These are phyloP conservation scores for Rugonectria rugulosa DNA, from an alignment of 2,329 filamentous ascomycete species.

Conservation along the genomic window DNA sequence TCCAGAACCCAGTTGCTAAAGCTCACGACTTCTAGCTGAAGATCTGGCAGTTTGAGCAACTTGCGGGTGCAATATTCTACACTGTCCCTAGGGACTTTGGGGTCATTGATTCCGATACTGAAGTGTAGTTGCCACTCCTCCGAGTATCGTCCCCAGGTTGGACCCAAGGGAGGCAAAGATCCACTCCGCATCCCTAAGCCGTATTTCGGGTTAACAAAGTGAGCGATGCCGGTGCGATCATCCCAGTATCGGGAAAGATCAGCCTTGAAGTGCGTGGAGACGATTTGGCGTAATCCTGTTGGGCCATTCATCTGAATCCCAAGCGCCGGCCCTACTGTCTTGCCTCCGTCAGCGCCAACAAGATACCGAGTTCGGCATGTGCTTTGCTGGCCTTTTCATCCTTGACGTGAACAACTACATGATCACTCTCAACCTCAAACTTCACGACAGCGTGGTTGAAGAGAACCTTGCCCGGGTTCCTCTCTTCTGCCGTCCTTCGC, in stretches of 20 bases:
- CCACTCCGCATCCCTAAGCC: not conserved
- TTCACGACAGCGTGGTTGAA: not conserved
- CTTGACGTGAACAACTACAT: not conserved
- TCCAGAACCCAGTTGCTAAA: not conserved
- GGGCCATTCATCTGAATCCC: not conserved
- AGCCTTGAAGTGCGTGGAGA: not conserved
- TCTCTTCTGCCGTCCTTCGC: not conserved
- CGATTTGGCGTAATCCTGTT: not conserved
- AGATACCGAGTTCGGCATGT: not conserved
- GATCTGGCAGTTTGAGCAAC: not conserved
- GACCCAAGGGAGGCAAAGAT: not conserved
- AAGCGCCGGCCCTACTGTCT: not conserved
- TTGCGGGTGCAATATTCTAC: too few relatives aligned
- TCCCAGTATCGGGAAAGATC: not conserved
- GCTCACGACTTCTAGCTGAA: not conserved
- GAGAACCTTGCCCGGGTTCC: not conserved
- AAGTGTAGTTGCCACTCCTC: conserved; percentile 1
- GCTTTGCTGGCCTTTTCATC: not conserved
- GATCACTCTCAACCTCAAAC: not conserved
- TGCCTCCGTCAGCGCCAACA: not conserved
- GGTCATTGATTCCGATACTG: not conserved
- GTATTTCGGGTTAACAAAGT: not conserved
- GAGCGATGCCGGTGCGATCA: not conserved
- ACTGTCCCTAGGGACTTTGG: not conserved
- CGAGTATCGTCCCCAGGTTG: not conserved